Evolutionary conservation across 345 rosid species (phyloP).

Genomic region (Brassica cretica): DNA sequence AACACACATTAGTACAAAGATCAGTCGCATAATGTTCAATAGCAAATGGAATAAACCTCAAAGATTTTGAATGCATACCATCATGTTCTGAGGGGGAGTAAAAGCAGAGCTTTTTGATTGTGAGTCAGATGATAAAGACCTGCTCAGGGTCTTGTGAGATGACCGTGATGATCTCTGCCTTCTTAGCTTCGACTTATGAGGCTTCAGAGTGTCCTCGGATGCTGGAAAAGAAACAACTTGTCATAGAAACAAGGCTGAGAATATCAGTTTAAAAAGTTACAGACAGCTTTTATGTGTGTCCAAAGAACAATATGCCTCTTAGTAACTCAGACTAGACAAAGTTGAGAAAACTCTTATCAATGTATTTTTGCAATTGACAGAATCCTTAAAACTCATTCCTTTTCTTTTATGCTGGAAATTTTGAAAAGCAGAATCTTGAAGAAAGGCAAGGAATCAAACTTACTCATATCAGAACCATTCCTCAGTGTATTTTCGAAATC

Average conservation of each 20-base stretch:
- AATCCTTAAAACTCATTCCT: background rate
- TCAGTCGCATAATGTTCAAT: background rate
- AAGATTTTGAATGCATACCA: slow-evolving; percentile 38
- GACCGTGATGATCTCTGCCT: slow-evolving; percentile 58
- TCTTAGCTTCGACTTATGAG: slow-evolving; percentile 59
- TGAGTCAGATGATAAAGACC: slow-evolving; percentile 66
- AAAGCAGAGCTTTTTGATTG: slow-evolving; percentile 65
- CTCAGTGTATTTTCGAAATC: slow-evolving; percentile 62
- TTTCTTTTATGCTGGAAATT: background rate
- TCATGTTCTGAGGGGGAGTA: slow-evolving; percentile 57
- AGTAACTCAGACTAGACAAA: slow-evolving; percentile 1
- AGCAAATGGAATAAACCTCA: background rate
- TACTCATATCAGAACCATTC: slow-evolving; percentile 80
- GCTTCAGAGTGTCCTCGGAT: slow-evolving; percentile 58
- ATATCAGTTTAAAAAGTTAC: slow-evolving; percentile 11
- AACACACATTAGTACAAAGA: background rate
- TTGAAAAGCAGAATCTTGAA: background rate
- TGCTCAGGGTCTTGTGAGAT: slow-evolving; percentile 64
- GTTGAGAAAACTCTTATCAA: background rate
- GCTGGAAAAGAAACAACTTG: slow-evolving; percentile 41
- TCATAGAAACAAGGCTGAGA: slow-evolving; percentile 28
- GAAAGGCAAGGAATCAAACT: slow-evolving; percentile 31
- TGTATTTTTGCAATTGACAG: background rate
- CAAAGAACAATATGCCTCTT: slow-evolving; percentile 8
- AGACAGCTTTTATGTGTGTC: background rate